These are phyloP conservation scores for Filosporella fistucella DNA, from an alignment of 495 filamentous ascomycete genomes.

Conservation along the genomic window DNA sequence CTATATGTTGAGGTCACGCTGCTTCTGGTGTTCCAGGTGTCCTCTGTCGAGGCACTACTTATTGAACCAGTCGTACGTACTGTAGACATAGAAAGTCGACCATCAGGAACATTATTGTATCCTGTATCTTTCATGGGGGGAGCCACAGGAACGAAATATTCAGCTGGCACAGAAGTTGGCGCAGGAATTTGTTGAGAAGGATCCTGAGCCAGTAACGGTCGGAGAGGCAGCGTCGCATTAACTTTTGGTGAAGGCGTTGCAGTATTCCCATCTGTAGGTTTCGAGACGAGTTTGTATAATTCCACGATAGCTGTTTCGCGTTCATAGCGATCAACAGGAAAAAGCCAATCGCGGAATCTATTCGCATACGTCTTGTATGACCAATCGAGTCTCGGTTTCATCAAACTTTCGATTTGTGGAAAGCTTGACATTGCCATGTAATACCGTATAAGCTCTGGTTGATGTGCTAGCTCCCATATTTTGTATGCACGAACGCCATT, in stretches of 20 bases:
- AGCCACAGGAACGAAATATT: slow-evolving; percentile 1
- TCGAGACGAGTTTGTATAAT: slow-evolving; percentile 8
- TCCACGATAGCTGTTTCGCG: slow-evolving; percentile 11
- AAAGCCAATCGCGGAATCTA: slow-evolving; percentile 16
- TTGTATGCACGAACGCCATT: slow-evolving; percentile 5
- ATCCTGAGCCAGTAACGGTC: background rate
- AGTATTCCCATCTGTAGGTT: background rate
- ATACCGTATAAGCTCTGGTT: slow-evolving; percentile 10
- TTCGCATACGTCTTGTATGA: slow-evolving; percentile 20
- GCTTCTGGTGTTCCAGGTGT: slow-evolving; percentile 8
- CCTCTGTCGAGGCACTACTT: background rate
- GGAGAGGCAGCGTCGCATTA: background rate
- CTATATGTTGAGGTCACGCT: slow-evolving; percentile 7
- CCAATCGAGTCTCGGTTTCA: slow-evolving; percentile 15
- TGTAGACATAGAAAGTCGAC: background rate
- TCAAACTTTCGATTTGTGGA: slow-evolving; percentile 10
- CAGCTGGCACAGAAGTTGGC: background rate
- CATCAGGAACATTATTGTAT: background rate
- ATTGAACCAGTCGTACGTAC: background rate
- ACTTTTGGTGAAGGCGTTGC: background rate
- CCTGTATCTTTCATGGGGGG: background rate
- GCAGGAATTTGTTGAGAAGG: background rate
- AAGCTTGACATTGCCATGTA: slow-evolving; percentile 22
- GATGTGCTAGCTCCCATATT: slow-evolving; percentile 13
- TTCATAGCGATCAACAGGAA: slow-evolving; percentile 13